A percentile compares a stretch with the other conserved stretches of the same genome.
These are phyloP conservation scores for Paraphoma chrysanthemicola DNA, from an alignment of 2,329 filamentous ascomycete genomes.

Conservation along the genomic window DNA sequence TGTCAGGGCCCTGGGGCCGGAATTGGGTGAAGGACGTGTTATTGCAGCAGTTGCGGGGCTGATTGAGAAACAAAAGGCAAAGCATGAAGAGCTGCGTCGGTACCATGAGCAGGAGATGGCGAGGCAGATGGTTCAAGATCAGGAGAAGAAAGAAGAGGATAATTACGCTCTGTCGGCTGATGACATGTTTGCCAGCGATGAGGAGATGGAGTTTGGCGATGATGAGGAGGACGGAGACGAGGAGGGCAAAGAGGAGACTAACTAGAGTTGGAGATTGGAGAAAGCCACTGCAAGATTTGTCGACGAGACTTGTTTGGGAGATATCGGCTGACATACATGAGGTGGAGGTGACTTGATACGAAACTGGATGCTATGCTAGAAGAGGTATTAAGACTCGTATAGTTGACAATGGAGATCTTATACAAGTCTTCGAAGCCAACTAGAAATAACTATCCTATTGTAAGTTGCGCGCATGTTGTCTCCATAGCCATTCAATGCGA, in stretches of 20 bases:
- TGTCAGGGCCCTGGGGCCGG: neutral
- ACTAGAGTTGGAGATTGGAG: neutral
- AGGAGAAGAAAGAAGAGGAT: neutral
- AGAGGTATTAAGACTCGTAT: too few species aligned
- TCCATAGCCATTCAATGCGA: too few species aligned
- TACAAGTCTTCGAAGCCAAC: too few species aligned
- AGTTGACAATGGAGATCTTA: too few species aligned
- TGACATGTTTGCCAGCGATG: conserved; percentile 13
- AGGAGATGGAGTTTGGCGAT: conserved; percentile 11
- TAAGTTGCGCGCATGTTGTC: too few species aligned
- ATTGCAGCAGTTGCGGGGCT: conserved; percentile 10
- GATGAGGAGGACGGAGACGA: conserved; percentile 6
- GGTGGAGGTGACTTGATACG: too few species aligned
- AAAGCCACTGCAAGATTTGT: neutral
- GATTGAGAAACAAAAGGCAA: conserved; percentile 5
- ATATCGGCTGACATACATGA: neutral
- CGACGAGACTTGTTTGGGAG: neutral
- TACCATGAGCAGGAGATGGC: conserved; percentile 8
- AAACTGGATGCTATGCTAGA: too few species aligned
- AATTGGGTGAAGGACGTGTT: conserved; percentile 1
- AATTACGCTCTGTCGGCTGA: conserved; percentile 3
- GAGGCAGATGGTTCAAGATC: conserved; percentile 5
- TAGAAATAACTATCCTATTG: too few species aligned
- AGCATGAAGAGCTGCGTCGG: conserved; percentile 3
- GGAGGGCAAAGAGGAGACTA: neutral